Percentiles rank a stretch among this genome's conserved stretches.
Conservation (phyloP, 176 grass and related monocot species). For the Oryza glumipatula region DNA sequence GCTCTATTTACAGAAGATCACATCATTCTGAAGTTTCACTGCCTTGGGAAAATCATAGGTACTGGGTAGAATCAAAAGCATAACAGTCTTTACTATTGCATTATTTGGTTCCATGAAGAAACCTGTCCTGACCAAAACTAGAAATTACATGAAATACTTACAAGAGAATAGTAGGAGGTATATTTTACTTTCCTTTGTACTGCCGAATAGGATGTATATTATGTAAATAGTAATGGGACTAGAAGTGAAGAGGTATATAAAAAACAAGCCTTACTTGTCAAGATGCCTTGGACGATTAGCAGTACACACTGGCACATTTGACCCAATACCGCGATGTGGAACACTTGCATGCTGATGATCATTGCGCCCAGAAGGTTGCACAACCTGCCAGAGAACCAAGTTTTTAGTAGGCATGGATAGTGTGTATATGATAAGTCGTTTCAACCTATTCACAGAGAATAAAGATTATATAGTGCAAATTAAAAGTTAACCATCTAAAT, state of each 20-base stretch:
- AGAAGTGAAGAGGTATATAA: neutral
- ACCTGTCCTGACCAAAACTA: conserved; percentile 27
- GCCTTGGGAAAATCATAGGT: conserved; percentile 3
- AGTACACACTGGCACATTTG: conserved; percentile 31
- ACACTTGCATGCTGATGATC: conserved; percentile 38
- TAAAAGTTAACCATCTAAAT: conserved; percentile 8
- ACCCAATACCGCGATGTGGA: conserved; percentile 21
- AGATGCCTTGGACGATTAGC: conserved; percentile 28
- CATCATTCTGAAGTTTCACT: neutral
- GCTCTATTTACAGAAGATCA: neutral
- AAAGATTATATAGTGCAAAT: conserved; percentile 4
- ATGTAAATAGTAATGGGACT: conserved; percentile 1
- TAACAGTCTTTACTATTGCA: neutral
- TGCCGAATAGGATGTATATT: conserved; percentile 19
- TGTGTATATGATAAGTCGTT: neutral
- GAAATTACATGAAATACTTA: neutral
- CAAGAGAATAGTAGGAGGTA: neutral
- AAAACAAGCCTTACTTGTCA: conserved; percentile 46
- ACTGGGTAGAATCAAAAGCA: neutral
- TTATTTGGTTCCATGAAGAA: neutral
- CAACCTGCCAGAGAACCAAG: conserved; percentile 37
- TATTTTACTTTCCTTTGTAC: conserved; percentile 3
- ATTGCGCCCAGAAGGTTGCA: conserved; percentile 34
- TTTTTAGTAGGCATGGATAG: neutral
- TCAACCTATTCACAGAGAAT: conserved; percentile 1